phyloP scores from a whole-genome alignment of 2,329 filamentous ascomycete genomes.

The Paraphoma sp. region DNA sequence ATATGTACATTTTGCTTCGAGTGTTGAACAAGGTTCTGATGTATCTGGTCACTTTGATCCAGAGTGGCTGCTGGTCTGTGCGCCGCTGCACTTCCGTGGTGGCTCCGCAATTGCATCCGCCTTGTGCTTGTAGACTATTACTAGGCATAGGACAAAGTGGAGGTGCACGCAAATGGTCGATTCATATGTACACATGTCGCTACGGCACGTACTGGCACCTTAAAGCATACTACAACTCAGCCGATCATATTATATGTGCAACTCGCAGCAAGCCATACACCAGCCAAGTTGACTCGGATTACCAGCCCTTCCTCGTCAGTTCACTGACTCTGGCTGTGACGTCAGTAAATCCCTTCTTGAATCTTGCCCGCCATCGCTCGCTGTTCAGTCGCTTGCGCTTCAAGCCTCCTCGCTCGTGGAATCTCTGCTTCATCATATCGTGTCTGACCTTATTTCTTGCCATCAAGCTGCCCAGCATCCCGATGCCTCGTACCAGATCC shows the following conservation, averaged over 20 bases:
- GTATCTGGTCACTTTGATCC: neutral
- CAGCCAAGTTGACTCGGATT: slow-evolving; percentile 13
- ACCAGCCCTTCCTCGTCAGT: slow-evolving; percentile 83
- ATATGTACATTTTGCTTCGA: neutral
- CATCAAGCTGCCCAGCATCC: slow-evolving; percentile 50
- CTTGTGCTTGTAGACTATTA: too few relatives aligned
- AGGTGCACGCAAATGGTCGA: too few relatives aligned
- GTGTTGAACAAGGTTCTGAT: neutral
- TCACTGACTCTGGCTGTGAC: slow-evolving; percentile 70
- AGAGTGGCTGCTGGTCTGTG: neutral
- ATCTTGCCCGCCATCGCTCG: slow-evolving; percentile 72
- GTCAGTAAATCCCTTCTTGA: slow-evolving; percentile 71
- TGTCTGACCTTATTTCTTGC: slow-evolving; percentile 63
- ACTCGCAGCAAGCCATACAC: neutral
- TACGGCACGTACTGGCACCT: too few relatives aligned
- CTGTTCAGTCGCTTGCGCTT: slow-evolving; percentile 78
- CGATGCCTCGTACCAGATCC: slow-evolving; percentile 58
- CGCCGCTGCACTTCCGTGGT: neutral
- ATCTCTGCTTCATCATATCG: slow-evolving; percentile 67
- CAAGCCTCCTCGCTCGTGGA: slow-evolving; percentile 76
- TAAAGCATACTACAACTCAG: neutral
- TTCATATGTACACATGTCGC: too few relatives aligned
- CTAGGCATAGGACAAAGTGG: too few relatives aligned
- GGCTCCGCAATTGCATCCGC: neutral
- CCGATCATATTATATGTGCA: neutral